Evolutionary conservation across 1,284 basidiomycete genomes (phyloP).

Genomic region (Wolfiporia cocos): DNA sequence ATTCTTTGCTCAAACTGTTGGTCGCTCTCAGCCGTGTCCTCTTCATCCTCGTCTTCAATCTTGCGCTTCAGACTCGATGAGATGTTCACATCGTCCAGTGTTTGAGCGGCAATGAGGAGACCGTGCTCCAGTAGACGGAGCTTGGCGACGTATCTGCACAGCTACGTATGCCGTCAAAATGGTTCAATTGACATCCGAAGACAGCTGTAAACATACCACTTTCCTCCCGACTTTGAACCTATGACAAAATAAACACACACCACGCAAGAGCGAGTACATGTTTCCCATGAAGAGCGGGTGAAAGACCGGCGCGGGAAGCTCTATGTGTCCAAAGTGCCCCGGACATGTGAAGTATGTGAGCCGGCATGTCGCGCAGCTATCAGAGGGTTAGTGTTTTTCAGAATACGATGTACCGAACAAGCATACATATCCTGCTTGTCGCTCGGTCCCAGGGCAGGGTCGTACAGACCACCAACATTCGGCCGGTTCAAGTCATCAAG

Average conservation of each 20-base stretch:
- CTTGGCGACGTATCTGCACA: slow-evolving; percentile 82
- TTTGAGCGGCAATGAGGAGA: slow-evolving; percentile 77
- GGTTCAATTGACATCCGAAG: background rate
- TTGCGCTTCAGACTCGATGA: slow-evolving; percentile 27
- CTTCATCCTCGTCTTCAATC: slow-evolving; percentile 36
- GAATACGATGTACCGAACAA: background rate
- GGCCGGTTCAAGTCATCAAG: slow-evolving; percentile 94
- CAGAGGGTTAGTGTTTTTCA: slow-evolving; percentile 5
- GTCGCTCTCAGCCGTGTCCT: slow-evolving; percentile 46
- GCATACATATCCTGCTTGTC: slow-evolving; percentile 84
- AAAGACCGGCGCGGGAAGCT: slow-evolving; percentile 92
- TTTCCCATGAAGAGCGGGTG: slow-evolving; percentile 97
- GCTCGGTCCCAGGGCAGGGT: slow-evolving; percentile 91
- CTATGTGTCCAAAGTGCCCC: slow-evolving; percentile 99
- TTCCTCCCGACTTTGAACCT: slow-evolving; percentile 79
- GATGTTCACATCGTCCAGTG: slow-evolving; percentile 59
- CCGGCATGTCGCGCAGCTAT: slow-evolving; percentile 90
- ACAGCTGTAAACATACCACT: slow-evolving; percentile 49
- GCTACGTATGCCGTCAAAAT: slow-evolving; percentile 33
- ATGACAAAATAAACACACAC: slow-evolving; percentile 96
- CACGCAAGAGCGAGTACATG: slow-evolving; percentile 84
- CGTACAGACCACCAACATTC: slow-evolving; percentile 90
- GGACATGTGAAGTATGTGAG: slow-evolving; percentile 93
- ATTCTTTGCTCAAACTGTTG: slow-evolving; percentile 68
- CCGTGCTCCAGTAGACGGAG: slow-evolving; percentile 89